Base-by-base conservation (phyloP, 2,329 filamentous ascomycete species). In the Lachnellula occidentalis region DNA sequence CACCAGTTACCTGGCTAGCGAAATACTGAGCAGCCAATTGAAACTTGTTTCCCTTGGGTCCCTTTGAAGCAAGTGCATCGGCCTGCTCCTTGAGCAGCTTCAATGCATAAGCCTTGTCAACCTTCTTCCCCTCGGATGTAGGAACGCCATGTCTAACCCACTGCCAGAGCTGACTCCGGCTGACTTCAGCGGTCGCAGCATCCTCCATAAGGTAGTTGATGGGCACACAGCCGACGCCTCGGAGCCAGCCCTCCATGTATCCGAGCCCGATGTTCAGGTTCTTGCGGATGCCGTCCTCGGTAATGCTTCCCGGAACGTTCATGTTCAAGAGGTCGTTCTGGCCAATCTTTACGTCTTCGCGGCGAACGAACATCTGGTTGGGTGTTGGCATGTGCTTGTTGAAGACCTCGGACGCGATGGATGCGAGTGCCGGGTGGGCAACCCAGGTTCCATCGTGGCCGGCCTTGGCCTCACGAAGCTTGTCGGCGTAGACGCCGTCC, bases 161-260 rank as follows among this genome's bases (percentile, higher is more conserved):
- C 73, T 99, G 94, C 92, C 92, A 96, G 45, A 99, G 81, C 78
- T 99, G 94, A 64, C 84, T 90, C 66, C 94, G 86, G 54, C 89
- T 95, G 5, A 99, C 94, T 73, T 99, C 94, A 48, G 94, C 94
- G 1, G 94, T 99, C 22, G 94, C 94, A 17, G 94, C 94, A 66
- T 97, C 94, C 77, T 99, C 94, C 92, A 97, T 97, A 53, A 97
- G 80, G 72, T 87, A 95, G 79, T 97, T 96, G 76, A 97, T 96
- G 48, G 94, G 94, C 51, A 97, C 92, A 67, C 94, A 99, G 55
- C 94, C 94, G 21, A 97, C 82, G 34, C 92, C 94, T 59, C 92
- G 87, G 57, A 97, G 79, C 94, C 94, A 99, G 58, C 90, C 94
- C 76, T 99, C 94, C 92, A 97, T 99, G 76, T 99, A 99, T 50